Conservation (phyloP, 179 eudicot genomes). For the Drosera spatulata region DNA sequence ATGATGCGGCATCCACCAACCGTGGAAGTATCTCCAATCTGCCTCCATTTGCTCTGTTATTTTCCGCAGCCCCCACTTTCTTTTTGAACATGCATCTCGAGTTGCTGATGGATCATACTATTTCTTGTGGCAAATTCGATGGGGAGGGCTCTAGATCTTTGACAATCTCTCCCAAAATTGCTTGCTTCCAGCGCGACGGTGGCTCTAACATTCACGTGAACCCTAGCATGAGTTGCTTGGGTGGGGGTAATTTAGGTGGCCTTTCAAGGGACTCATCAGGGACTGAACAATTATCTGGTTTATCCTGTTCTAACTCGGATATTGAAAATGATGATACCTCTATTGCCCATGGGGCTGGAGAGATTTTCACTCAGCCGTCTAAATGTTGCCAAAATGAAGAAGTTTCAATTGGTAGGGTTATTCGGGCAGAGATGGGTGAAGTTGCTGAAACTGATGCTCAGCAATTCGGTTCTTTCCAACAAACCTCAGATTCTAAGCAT, state of each 20-base stretch:
- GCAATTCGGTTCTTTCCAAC: constrained; percentile 8
- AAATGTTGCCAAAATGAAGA: constrained; percentile 6
- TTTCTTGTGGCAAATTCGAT: constrained; percentile 32
- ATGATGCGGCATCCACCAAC: constrained; percentile 6
- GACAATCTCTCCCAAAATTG: constrained; percentile 18
- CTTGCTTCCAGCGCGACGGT: constrained; percentile 7
- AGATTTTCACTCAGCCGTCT: constrained; percentile 9
- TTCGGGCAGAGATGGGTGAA: constrained; percentile 11
- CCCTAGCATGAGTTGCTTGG: constrained; percentile 2
- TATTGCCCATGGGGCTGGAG: constrained; percentile 14
- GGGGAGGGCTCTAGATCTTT: constrained; percentile 24
- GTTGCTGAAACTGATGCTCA: constrained; percentile 7
- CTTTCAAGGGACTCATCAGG: constrained; percentile 6
- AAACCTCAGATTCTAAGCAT: constrained; percentile 13
- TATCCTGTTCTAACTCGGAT: constrained; percentile 3
- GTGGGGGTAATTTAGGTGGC: constrained; percentile 7
- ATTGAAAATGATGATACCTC: constrained; percentile 12
- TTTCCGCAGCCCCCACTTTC: constrained; percentile 60
- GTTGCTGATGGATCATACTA: constrained; percentile 58
- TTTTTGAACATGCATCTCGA: constrained; percentile 65
- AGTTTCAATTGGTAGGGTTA: constrained; percentile 8
- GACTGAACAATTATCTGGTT: constrained; percentile 7
- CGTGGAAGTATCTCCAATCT: constrained; percentile 19
- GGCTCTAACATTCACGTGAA: constrained; percentile 11
- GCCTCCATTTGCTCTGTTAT: constrained; percentile 55